Evolutionary conservation across 2,329 filamentous ascomycete genomes (phyloP).

Genomic region (Pseudonectria foliicola): DNA sequence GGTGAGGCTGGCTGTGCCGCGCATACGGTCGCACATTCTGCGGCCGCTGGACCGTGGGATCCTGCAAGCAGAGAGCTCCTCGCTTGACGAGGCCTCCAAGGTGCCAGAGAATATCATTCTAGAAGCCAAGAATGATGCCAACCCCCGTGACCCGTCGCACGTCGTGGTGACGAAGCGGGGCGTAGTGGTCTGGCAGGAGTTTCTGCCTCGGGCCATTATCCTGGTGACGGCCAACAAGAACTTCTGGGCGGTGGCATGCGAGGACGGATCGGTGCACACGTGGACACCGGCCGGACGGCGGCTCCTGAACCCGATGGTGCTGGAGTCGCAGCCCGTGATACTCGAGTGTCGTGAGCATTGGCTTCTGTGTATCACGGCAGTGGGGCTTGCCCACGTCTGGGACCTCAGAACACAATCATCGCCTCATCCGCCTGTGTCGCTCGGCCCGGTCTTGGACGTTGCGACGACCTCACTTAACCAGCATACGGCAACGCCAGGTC

Average conservation of each 20-base stretch:
- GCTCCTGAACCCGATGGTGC: constrained; percentile 72
- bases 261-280: constrained; percentile 82
- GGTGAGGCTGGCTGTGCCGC: constrained; percentile 78
- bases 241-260: constrained; percentile 89
- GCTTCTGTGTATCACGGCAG: constrained; percentile 82
- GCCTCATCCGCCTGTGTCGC: constrained; percentile 81
- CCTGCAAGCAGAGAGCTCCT: constrained; percentile 41
- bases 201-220: constrained; percentile 77
- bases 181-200: constrained; percentile 86
- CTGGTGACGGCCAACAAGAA: constrained; percentile 82
- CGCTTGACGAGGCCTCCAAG: constrained; percentile 54
- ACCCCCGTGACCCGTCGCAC: constrained; percentile 72
- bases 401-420: constrained; percentile 77
- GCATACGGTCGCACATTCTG: constrained; percentile 74
- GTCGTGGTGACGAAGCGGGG: constrained; percentile 77
- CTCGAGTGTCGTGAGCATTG: constrained; percentile 85
- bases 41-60: constrained; percentile 67
- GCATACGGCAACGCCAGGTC: constrained; percentile 67
- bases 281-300: constrained; percentile 91
- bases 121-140: constrained; percentile 79
- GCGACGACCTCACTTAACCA: constrained; percentile 72
- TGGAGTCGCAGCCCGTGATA: constrained; percentile 91
- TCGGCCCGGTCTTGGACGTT: constrained; percentile 82
- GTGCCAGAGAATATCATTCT: constrained; percentile 66
- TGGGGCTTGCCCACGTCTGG: constrained; percentile 89